Conservation (phyloP, 345 rosid genomes). For the Aquilaria malaccensis region DNA sequence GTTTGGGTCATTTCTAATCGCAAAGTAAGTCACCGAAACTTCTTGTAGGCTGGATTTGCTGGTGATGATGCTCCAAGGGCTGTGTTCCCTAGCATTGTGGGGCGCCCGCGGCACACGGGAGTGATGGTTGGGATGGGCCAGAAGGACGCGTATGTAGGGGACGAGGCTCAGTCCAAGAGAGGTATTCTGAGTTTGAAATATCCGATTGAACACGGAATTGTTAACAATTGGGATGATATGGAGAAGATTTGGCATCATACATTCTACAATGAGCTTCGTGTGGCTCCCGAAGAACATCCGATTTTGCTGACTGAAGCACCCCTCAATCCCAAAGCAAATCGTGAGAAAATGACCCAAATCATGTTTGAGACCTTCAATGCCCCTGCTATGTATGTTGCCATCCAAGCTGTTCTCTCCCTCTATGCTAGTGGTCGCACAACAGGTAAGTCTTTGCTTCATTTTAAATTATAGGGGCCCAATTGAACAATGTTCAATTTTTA, state of each 20-base stretch:
- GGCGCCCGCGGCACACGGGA: conserved; percentile 63
- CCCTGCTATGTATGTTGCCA: conserved; percentile 64
- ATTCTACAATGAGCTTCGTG: conserved; percentile 53
- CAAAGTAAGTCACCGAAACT: neutral
- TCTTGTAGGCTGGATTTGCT: conserved; percentile 53
- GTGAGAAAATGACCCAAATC: conserved; percentile 65
- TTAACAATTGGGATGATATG: conserved; percentile 68
- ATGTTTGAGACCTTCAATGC: conserved; percentile 59
- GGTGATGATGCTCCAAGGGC: conserved; percentile 79
- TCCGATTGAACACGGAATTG: conserved; percentile 65
- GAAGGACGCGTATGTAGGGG: conserved; percentile 59
- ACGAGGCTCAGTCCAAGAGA: conserved; percentile 69
- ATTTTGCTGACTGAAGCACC: conserved; percentile 67
- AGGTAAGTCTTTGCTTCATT: conserved; percentile 28
- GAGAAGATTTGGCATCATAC: conserved; percentile 70
- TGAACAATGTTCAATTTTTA: neutral
- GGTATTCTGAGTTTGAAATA: conserved; percentile 62
- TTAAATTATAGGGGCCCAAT: neutral
- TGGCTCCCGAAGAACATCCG: conserved; percentile 64
- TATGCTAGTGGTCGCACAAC: conserved; percentile 75
- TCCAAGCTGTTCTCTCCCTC: conserved; percentile 65
- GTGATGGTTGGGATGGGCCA: conserved; percentile 73
- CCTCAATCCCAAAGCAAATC: conserved; percentile 59
- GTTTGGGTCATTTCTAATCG: no score
- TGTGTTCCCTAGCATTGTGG: conserved; percentile 64